These are phyloP conservation scores for Kuraishia ogatae DNA, from an alignment of 805 yeast species.

Conservation along the genomic window DNA sequence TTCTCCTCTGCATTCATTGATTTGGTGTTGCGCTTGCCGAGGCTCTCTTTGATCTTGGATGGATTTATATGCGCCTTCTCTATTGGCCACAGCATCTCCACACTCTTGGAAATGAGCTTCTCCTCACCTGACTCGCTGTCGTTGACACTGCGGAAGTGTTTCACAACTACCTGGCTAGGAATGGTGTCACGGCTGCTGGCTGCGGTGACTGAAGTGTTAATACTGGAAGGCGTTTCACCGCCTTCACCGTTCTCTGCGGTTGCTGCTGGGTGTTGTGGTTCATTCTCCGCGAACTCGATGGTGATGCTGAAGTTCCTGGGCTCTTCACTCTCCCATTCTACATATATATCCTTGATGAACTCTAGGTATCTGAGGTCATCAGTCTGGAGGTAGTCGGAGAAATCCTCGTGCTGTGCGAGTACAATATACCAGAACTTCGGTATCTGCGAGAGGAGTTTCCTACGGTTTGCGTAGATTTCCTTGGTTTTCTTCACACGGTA, in stretches of 20 bases:
- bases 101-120: constrained; percentile 43
- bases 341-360: constrained; percentile 50
- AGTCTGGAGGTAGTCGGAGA: constrained; percentile 68
- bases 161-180: constrained; percentile 50
- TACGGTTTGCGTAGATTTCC: constrained; percentile 44
- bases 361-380: constrained; percentile 77
- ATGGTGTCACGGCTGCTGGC: constrained; percentile 29
- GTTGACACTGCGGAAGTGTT: constrained; percentile 41
- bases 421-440: constrained; percentile 87
- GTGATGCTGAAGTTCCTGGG: constrained; percentile 44
- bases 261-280: constrained; percentile 4
- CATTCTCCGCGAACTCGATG: constrained; percentile 41
- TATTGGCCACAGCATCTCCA: constrained; percentile 59
- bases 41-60: constrained; percentile 29
- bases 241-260: not conserved
- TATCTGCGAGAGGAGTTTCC: constrained; percentile 39
- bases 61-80: constrained; percentile 54
- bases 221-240: not conserved
- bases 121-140: constrained; percentile 46
- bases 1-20: constrained; percentile 43
- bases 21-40: constrained; percentile 10
- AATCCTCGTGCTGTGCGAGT: constrained; percentile 74
- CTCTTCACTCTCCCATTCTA: constrained; percentile 38
- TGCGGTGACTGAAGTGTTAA: not conserved
- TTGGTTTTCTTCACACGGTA: not conserved